Evolutionary conservation across 176 grass and related monocot genomes (phyloP), one percentile per base, ranked within the genome.

Genomic region (Avena atlantica): DNA sequence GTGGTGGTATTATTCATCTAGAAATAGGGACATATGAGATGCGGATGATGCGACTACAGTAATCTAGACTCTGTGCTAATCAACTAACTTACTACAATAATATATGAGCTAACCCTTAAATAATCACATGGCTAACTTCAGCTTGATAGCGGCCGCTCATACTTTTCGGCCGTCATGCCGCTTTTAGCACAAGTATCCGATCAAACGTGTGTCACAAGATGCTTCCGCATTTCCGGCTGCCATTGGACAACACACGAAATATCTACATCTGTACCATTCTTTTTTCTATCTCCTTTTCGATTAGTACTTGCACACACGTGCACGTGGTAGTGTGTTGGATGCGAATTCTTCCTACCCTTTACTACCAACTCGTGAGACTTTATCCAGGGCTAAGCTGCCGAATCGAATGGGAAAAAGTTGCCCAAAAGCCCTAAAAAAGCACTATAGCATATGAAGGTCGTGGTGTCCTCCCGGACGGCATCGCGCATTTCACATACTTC

Each of bases 291-390:
- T 15, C 50, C 11, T 52, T 52, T 52, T 52, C 1, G 0, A 4
- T 14, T 12, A 13, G 11, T 52, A n/a, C n/a, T n/a, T 50, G 24
- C 70, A 75, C 81, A 84, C 55, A 63, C 24, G 57, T 42, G 74
- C 66, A 12, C 69, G 9, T 72, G 45, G 6, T 84, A 68, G 85
- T 75, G 89, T 91, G 85, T 25, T 74, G 59, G 5, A 29, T 27
- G 6, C 34, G 64, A 82, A 86, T n/a, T n/a, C 42, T 87, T 66
- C 55, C 19, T 16, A 52, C 37, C 48, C 45, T 8, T 8, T 8
- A 8, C 74, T 81, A 91, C 85, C 59, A 44, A 69, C 85, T 15
- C n/a, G 48, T 68, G 68, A 79, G 74, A 84, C 85, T 84, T 80
- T 76, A 59, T 79, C 74, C 1, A 42, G 13, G 7, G 24, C 62